A percentile compares a stretch with the other conserved stretches of the same genome.
These are phyloP conservation scores for Talaromyces ruber DNA, from an alignment of 495 filamentous ascomycete genomes.

Conservation along the genomic window DNA sequence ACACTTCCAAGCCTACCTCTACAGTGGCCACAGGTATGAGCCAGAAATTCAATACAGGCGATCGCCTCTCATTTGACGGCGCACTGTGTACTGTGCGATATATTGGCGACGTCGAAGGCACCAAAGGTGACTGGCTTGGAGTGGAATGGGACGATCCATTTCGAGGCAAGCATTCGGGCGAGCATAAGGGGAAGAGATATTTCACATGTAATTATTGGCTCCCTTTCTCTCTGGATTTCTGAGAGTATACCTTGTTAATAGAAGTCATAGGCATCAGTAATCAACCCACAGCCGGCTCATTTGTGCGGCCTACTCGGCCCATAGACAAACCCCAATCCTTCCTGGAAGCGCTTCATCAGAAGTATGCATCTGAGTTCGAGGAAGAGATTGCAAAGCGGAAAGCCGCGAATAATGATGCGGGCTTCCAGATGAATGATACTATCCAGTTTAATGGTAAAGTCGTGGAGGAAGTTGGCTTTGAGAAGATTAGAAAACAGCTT, in stretches of 20 bases:
- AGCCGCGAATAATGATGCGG: conserved; percentile 14
- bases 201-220: conserved; percentile 61
- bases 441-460: conserved; percentile 78
- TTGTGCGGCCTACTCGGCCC: conserved; percentile 69
- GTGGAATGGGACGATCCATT: conserved; percentile 91
- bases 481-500: conserved; percentile 76
- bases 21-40: conserved; percentile 14
- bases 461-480: conserved; percentile 92
- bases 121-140: conserved; percentile 77
- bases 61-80: conserved; percentile 69
- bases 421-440: conserved; percentile 23
- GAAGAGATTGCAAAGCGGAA: conserved; percentile 12
- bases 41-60: conserved; percentile 39
- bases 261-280: conserved; percentile 50
- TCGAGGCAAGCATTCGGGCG: conserved; percentile 84
- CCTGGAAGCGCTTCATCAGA: conserved; percentile 68
- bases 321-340: conserved; percentile 61
- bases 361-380: conserved; percentile 62
- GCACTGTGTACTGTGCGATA: conserved; percentile 78
- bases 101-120: conserved; percentile 65
- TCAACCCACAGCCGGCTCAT: conserved; percentile 66
- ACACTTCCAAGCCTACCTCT: background rate
- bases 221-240: background rate
- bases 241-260: background rate
- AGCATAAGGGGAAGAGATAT: conserved; percentile 68